Conservation (phyloP, 2,329 filamentous ascomycete species). For the Alternaria ethzedia region DNA sequence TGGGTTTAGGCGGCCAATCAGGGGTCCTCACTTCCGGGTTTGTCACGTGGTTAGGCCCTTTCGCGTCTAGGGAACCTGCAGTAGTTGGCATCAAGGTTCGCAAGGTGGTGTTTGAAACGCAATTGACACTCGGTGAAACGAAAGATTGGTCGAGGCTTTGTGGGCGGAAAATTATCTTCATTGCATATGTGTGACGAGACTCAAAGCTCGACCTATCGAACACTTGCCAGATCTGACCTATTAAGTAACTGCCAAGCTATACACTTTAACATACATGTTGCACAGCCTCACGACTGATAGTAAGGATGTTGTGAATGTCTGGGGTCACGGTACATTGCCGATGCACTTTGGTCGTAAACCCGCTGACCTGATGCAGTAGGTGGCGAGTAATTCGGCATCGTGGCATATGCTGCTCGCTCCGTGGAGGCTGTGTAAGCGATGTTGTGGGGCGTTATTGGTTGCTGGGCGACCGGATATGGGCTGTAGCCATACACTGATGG, state of each 20-base stretch:
- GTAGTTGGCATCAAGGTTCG: not conserved
- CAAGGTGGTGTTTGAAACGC: not conserved
- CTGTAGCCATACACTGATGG: slow-evolving; percentile 17
- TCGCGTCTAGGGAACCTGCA: not conserved
- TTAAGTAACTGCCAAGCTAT: slow-evolving; percentile 6
- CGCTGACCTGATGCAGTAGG: slow-evolving; percentile 19
- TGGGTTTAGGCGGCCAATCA: slow-evolving; percentile 2
- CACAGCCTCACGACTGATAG: slow-evolving; percentile 31
- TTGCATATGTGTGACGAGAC: not conserved
- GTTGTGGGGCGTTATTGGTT: slow-evolving; percentile 20
- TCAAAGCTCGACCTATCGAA: not conserved
- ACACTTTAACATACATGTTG: slow-evolving; percentile 9
- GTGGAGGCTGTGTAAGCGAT: slow-evolving; percentile 21
- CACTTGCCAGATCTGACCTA: not conserved
- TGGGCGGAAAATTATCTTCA: not conserved
- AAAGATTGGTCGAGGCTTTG: not conserved
- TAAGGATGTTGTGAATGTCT: slow-evolving; percentile 21
- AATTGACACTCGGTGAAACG: not conserved
- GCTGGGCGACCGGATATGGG: slow-evolving; percentile 20
- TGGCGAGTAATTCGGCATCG: slow-evolving; percentile 7
- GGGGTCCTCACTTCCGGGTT: not conserved
- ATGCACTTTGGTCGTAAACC: slow-evolving; percentile 6
- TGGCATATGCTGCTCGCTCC: slow-evolving; percentile 16
- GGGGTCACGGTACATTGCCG: slow-evolving; percentile 28
- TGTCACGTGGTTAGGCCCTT: not conserved